A percentile compares a stretch with the other conserved stretches of the same genome.
These are phyloP conservation scores for Lablab purpureus DNA, from an alignment of 306 rosid species.

Conservation along the genomic window DNA sequence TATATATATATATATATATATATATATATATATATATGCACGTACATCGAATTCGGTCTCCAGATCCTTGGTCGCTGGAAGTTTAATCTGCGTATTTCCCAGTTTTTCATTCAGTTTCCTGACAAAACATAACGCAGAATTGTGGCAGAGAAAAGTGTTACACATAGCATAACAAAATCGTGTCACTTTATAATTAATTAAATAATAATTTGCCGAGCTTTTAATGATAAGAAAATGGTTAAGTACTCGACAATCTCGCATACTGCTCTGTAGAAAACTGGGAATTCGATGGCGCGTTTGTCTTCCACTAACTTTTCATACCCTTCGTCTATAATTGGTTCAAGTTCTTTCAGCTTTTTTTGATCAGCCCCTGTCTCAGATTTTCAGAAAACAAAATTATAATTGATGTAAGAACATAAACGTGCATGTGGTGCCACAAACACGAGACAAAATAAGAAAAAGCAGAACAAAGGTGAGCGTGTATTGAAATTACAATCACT, in stretches of 20 bases:
- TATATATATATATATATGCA: too few relatives aligned
- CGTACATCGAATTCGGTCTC: background rate
- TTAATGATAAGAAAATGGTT: constrained; percentile 16
- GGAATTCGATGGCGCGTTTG: background rate
- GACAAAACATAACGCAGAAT: constrained; percentile 22
- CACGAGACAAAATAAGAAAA: background rate
- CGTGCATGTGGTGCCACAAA: background rate
- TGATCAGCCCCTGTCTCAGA: constrained; percentile 56
- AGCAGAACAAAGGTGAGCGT: background rate
- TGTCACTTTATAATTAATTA: background rate
- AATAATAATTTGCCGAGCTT: background rate
- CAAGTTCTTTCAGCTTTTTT: constrained; percentile 48
- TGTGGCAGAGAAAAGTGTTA: background rate
- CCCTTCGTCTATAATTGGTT: constrained; percentile 16
- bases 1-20: too few relatives aligned
- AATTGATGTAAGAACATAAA: background rate
- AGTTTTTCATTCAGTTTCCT: constrained; percentile 57
- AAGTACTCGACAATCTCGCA: constrained; percentile 65
- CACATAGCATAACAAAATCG: background rate
- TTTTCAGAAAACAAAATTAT: constrained; percentile 6
- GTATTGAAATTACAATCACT: background rate
- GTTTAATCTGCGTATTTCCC: constrained; percentile 59
- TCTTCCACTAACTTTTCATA: background rate
- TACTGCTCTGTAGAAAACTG: constrained; percentile 57
- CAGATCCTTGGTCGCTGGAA: constrained; percentile 13